phyloP scores from a whole-genome alignment of 2,329 filamentous ascomycete species.

The Metarhizium rileyi region DNA sequence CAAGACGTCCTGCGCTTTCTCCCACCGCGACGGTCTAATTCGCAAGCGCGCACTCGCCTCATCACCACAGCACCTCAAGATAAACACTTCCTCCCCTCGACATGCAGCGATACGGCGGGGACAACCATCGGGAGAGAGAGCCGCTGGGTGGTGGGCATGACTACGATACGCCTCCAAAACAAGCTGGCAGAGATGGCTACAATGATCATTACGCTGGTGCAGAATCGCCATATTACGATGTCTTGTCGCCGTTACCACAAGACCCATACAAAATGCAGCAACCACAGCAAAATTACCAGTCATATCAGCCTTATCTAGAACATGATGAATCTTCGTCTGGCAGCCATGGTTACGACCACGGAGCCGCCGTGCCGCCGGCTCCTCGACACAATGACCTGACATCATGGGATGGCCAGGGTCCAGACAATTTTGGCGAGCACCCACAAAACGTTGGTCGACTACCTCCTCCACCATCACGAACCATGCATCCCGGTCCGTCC shows the following conservation, averaged over 20 bases:
- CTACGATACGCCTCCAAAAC: not conserved
- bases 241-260: conserved; percentile 7
- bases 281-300: not conserved
- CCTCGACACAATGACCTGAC: conserved; percentile 14
- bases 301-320: not conserved
- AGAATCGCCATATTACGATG: conserved; percentile 18
- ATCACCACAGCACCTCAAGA: not conserved
- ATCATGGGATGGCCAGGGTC: conserved; percentile 15
- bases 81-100: not conserved
- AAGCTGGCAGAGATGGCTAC: conserved; percentile 13
- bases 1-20: not conserved
- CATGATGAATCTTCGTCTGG: conserved; percentile 1
- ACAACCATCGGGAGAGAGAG: conserved; percentile 26
- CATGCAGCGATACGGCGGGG: conserved; percentile 23
- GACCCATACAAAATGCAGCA: conserved; percentile 1
- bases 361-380: not conserved
- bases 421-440: conserved; percentile 56
- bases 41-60: not conserved
- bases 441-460: conserved; percentile 35
- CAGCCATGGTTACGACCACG: not conserved
- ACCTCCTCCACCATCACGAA: conserved; percentile 27
- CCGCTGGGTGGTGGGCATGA: conserved; percentile 19
- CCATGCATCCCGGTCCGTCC: conserved; percentile 14
- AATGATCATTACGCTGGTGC: conserved; percentile 1
- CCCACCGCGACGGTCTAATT: not conserved